These are phyloP conservation scores for Phialophora macrospora DNA, from an alignment of 2,329 filamentous ascomycete species.

Conservation along the genomic window DNA sequence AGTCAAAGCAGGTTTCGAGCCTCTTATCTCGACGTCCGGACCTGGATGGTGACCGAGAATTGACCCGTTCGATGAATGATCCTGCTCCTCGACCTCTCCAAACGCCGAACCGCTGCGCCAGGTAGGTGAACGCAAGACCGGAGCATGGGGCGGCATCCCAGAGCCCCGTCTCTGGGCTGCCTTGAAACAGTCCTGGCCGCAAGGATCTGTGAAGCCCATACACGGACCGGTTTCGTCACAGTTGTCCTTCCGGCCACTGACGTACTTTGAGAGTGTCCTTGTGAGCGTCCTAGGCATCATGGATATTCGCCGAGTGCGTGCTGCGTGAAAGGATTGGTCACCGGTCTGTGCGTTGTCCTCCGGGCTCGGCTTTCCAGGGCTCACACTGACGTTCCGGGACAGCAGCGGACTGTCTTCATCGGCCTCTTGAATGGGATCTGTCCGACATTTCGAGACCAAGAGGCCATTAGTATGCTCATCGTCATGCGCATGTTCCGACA, in stretches of 20 bases:
- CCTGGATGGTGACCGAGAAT: constrained; percentile 8
- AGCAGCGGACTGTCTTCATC: constrained; percentile 40
- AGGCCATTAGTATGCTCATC: constrained; percentile 38
- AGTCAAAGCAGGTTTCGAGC: constrained; percentile 13
- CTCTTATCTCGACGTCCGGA: constrained; percentile 26
- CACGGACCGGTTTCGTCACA: constrained; percentile 66
- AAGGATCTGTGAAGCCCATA: constrained; percentile 65
- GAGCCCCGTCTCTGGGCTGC: constrained; percentile 41
- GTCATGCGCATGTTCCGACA: constrained; percentile 38
- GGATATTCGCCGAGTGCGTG: constrained; percentile 41
- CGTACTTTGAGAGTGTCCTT: constrained; percentile 54
- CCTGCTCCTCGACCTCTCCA: constrained; percentile 30
- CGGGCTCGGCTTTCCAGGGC: constrained; percentile 19
- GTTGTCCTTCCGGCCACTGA: constrained; percentile 54
- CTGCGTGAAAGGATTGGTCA: neutral
- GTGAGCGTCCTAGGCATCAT: constrained; percentile 44
- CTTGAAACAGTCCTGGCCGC: constrained; percentile 65
- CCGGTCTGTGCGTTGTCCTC: constrained; percentile 26
- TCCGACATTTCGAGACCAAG: constrained; percentile 18
- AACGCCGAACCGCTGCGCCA: constrained; percentile 25
- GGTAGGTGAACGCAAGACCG: constrained; percentile 25
- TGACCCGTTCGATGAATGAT: constrained; percentile 12
- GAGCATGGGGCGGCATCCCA: constrained; percentile 26
- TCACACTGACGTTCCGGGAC: constrained; percentile 31
- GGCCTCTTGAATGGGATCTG: constrained; percentile 12